Evolutionary conservation across 192 early-diverging fungal species (phyloP).

Genomic region (Geranomyces michiganensis): DNA sequence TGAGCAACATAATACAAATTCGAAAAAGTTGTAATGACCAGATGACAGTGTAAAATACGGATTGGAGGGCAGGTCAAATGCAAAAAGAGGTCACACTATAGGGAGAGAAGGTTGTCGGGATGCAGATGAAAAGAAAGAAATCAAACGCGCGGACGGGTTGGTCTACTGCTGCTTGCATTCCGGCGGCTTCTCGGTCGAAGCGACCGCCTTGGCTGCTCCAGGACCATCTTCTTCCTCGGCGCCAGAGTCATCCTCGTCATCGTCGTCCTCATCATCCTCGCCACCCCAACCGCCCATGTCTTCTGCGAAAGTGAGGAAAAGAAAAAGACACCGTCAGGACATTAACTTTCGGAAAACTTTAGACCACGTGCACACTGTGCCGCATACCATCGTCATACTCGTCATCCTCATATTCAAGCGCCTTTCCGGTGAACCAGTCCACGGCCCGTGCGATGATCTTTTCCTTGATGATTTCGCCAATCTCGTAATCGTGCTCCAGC

Average conservation of each 20-base stretch:
- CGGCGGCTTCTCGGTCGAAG: constrained; percentile 41
- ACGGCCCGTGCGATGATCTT: constrained; percentile 94
- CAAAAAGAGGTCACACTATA: no score
- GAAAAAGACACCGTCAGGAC: not conserved
- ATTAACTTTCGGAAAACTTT: not conserved
- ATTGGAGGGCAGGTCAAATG: no score
- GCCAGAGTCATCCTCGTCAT: constrained; percentile 57
- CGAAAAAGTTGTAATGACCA: no score
- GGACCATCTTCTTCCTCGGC: constrained; percentile 62
- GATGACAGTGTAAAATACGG: no score
- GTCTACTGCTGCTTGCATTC: constrained; percentile 65
- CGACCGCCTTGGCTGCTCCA: constrained; percentile 14
- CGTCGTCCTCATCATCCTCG: constrained; percentile 66
- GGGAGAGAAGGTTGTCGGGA: no score
- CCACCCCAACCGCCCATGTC: constrained; percentile 42
- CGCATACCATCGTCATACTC: constrained; percentile 40
- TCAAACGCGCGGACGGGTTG: no score
- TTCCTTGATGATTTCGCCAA: constrained; percentile 98
- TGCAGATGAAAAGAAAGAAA: no score
- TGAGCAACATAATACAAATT: no score
- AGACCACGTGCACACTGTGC: no score
- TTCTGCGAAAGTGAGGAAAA: constrained; percentile 7
- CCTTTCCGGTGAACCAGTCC: constrained; percentile 99
- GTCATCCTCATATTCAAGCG: constrained; percentile 81
- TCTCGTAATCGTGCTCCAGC: constrained; percentile 93